Conservation (phyloP, 495 filamentous ascomycete species). For the Amniculicola lignicola region DNA sequence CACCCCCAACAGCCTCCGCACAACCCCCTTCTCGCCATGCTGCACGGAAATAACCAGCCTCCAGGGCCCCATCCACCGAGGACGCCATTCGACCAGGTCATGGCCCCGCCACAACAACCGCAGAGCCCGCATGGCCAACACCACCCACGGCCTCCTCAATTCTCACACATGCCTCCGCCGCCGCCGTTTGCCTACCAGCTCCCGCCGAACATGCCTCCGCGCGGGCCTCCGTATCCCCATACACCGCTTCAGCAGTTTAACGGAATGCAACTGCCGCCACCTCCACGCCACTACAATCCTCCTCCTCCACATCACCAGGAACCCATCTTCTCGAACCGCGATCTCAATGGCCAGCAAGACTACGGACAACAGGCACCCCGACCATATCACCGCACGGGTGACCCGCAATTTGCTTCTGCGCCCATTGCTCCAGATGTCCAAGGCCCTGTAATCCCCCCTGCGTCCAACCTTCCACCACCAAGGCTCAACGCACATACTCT, state of each 20-base stretch:
- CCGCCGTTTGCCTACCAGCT: constrained; percentile 45
- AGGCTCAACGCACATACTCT: constrained; percentile 51
- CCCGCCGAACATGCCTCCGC: constrained; percentile 28
- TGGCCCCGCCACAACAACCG: constrained; percentile 38
- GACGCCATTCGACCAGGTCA: constrained; percentile 47
- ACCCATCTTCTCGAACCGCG: constrained; percentile 30
- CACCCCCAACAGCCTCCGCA: constrained; percentile 42
- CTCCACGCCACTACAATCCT: constrained; percentile 21
- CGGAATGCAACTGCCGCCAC: constrained; percentile 18
- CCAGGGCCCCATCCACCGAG: constrained; percentile 36
- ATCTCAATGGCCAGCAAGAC: constrained; percentile 26
- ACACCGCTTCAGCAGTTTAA: constrained; percentile 35
- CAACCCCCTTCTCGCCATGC: constrained; percentile 57
- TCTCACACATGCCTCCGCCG: constrained; percentile 43
- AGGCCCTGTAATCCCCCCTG: constrained; percentile 52
- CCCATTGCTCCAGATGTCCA: constrained; percentile 31
- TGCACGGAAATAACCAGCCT: constrained; percentile 45
- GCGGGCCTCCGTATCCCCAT: constrained; percentile 23
- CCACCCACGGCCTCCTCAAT: constrained; percentile 40
- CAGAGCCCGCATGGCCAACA: constrained; percentile 45
- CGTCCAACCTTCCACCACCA: constrained; percentile 57
- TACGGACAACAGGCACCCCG: constrained; percentile 37
- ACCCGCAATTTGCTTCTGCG: constrained; percentile 43
- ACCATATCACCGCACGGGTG: constrained; percentile 54
- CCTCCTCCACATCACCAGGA: constrained; percentile 20